These are phyloP conservation scores for Saccharomyces hybrid DNA, from an alignment of 1,139 yeast species.

Conservation along the genomic window DNA sequence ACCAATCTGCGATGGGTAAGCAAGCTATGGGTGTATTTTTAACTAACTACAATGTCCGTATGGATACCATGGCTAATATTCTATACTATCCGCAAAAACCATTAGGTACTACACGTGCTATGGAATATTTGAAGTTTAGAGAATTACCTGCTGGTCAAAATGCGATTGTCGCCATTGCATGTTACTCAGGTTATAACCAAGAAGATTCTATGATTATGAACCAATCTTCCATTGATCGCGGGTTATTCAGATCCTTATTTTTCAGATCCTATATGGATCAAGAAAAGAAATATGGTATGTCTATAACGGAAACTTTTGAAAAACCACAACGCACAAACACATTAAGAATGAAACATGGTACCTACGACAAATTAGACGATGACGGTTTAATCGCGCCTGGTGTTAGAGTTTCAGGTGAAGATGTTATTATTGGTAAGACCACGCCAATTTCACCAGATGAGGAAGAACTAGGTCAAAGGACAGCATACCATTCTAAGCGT, in stretches of 20 bases:
- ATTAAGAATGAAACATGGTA: conserved; percentile 91
- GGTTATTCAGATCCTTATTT: conserved; percentile 88
- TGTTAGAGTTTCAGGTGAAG: conserved; percentile 97
- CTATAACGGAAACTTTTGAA: conserved; percentile 91
- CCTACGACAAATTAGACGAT: conserved; percentile 94
- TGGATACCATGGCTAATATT: conserved; percentile 99
- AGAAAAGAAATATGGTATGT: conserved; percentile 97
- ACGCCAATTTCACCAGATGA: conserved; percentile 98
- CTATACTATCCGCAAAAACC: conserved; percentile 98
- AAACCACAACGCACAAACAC: conserved; percentile 94
- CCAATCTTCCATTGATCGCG: conserved; percentile 95
- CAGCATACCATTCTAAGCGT: conserved; percentile 95
- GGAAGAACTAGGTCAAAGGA: conserved; percentile 96
- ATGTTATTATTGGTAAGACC: conserved; percentile 95
- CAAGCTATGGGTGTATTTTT: conserved; percentile 99
- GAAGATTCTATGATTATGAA: conserved; percentile 99
- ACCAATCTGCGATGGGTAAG: conserved; percentile 99
- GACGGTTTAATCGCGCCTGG: conserved; percentile 99
- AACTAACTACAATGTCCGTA: conserved; percentile 91
- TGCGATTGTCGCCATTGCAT: conserved; percentile 95
- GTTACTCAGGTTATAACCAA: conserved; percentile 98
- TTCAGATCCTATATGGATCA: conserved; percentile 98
- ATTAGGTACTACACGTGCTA: conserved; percentile 96
- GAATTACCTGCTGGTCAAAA: conserved; percentile 99
- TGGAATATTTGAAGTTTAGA: conserved; percentile 95